Conservation (phyloP, 2,329 filamentous ascomycete species). For the Aspergillus pseudonomiae region DNA sequence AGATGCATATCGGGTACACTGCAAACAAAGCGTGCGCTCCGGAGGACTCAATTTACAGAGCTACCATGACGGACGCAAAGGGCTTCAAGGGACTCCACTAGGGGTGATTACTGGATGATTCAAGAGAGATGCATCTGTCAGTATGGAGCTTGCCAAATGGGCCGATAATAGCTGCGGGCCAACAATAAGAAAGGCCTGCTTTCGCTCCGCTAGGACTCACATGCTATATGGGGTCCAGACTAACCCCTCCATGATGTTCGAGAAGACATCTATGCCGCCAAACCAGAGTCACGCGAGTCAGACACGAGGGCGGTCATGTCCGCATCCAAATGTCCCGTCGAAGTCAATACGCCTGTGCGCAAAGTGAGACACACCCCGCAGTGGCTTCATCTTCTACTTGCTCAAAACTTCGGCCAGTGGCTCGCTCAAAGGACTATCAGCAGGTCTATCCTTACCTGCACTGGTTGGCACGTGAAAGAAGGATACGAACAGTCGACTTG, state of each 20-base stretch:
- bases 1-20: slow-evolving; percentile 34
- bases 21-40: neutral
- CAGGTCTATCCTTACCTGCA: neutral
- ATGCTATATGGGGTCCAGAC: neutral
- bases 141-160: neutral
- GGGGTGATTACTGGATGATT: neutral
- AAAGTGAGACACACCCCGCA: neutral
- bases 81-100: slow-evolving; percentile 1
- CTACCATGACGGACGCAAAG: neutral
- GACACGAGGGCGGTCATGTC: neutral
- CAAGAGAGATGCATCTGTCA: neutral
- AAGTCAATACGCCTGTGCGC: neutral
- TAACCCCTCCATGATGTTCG: neutral
- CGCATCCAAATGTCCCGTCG: neutral
- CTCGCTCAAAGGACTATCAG: neutral
- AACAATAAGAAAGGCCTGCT: neutral
- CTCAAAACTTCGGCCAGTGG: neutral
- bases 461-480: neutral
- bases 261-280: neutral
- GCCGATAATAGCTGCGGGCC: neutral
- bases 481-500: neutral
- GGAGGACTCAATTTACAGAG: neutral
- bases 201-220: neutral
- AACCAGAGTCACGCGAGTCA: neutral
- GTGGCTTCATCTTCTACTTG: neutral